Conservation (phyloP, 2,329 filamentous ascomycete species). For the Leptosphaerulina australis region DNA sequence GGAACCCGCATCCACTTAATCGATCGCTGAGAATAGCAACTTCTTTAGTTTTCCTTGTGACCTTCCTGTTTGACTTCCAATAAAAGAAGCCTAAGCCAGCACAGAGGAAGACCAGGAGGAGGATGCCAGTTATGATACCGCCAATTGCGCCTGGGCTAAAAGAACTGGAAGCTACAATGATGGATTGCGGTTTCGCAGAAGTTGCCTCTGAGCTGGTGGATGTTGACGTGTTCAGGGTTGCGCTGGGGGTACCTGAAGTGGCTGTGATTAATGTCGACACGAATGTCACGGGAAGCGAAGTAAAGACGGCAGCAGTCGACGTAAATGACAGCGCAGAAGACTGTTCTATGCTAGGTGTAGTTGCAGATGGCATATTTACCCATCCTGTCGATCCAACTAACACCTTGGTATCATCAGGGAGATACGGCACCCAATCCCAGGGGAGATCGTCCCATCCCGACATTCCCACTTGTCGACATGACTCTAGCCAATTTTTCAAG, state of each 20-base stretch:
- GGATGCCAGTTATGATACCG: not conserved
- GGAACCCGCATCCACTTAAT: constrained; percentile 10
- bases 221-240: not conserved
- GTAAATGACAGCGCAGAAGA: not conserved
- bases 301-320: not conserved
- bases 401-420: constrained; percentile 8
- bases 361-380: not conserved
- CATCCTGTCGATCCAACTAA: not conserved
- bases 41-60: constrained; percentile 6
- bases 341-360: not conserved
- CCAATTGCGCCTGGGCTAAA: constrained; percentile 1
- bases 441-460: constrained; percentile 17
- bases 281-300: not conserved
- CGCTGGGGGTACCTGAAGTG: not conserved
- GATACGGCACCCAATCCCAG: constrained; percentile 20
- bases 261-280: not conserved
- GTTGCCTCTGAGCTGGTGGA: not conserved
- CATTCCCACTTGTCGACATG: constrained; percentile 12
- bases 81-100: constrained; percentile 6
- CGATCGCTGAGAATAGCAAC: constrained; percentile 16
- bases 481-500: constrained; percentile 14
- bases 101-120: constrained; percentile 1
- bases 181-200: not conserved
- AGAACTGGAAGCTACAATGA: not conserved
- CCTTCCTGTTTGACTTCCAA: constrained; percentile 14